These are phyloP conservation scores for Ceratocystis papillata DNA, from an alignment of 2,329 filamentous ascomycete species.

Conservation along the genomic window DNA sequence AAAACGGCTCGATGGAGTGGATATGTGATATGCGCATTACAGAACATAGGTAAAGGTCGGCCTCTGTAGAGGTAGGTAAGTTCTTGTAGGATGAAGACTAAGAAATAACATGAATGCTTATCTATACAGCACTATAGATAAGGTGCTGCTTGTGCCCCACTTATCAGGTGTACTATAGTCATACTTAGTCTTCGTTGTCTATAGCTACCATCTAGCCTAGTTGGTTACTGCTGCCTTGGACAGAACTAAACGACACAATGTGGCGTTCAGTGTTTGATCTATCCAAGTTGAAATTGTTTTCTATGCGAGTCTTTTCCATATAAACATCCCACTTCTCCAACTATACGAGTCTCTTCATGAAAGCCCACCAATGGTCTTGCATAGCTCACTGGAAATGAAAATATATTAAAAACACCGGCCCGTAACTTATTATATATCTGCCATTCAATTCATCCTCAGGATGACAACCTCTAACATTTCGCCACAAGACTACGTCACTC, in stretches of 20 bases:
- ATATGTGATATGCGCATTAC: too few relatives aligned
- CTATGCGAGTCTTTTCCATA: not conserved
- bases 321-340: not conserved
- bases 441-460: not conserved
- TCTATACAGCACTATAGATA: too few relatives aligned
- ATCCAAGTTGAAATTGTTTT: not conserved
- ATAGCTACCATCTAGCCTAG: not conserved
- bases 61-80: too few relatives aligned
- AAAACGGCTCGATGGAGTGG: not conserved
- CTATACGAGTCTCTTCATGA: not conserved
- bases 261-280: too few relatives aligned
- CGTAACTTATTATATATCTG: not conserved
- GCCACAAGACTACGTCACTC: constrained; percentile 58
- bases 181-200: not conserved
- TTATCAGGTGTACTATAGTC: not conserved
- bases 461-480: not conserved
- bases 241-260: not conserved
- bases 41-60: too few relatives aligned
- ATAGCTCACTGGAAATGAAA: not conserved
- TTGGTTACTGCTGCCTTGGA: not conserved
- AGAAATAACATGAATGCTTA: not conserved
- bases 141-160: not conserved
- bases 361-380: not conserved
- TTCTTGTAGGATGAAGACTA: not conserved
- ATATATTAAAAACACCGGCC: not conserved